These are phyloP conservation scores for Huntiella abstrusa DNA, from an alignment of 2,329 filamentous ascomycete species.

Conservation along the genomic window DNA sequence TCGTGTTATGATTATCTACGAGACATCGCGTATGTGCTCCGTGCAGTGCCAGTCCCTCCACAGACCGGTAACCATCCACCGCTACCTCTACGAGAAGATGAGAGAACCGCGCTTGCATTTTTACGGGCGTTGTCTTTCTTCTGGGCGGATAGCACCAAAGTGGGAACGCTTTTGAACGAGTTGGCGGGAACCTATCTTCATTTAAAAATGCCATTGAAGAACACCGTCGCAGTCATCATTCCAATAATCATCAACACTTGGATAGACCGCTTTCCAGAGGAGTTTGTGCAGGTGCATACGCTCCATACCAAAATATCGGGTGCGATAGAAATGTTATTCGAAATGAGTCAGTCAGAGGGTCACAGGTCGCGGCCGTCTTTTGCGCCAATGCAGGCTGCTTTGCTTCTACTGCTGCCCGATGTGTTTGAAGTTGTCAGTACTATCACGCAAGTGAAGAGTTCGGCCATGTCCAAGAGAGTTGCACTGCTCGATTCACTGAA, in stretches of 20 bases:
- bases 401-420: conserved; percentile 46
- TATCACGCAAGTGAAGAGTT: conserved; percentile 42
- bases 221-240: conserved; percentile 41
- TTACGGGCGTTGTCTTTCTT: conserved; percentile 42
- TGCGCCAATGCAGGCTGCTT: conserved; percentile 40
- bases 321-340: conserved; percentile 47
- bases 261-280: conserved; percentile 44
- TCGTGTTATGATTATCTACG: conserved; percentile 40
- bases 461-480: conserved; percentile 45
- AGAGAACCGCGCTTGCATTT: conserved; percentile 31
- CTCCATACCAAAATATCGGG: conserved; percentile 43
- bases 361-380: conserved; percentile 37
- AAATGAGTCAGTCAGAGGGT: conserved; percentile 42
- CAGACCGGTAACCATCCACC: conserved; percentile 1
- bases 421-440: conserved; percentile 53
- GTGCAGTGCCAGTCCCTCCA: conserved; percentile 13
- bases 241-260: conserved; percentile 45
- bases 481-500: conserved; percentile 43
- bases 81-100: conserved; percentile 26
- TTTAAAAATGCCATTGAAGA: conserved; percentile 44
- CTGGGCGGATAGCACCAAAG: conserved; percentile 44
- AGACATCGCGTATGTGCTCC: conserved; percentile 30
- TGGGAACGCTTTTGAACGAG: conserved; percentile 44
- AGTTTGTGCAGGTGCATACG: conserved; percentile 45
- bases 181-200: conserved; percentile 48